Percentiles rank a stretch among this genome's conserved stretches.
Conservation (phyloP, 768 basidiomycete species). For the Lactifluus echinatus region DNA sequence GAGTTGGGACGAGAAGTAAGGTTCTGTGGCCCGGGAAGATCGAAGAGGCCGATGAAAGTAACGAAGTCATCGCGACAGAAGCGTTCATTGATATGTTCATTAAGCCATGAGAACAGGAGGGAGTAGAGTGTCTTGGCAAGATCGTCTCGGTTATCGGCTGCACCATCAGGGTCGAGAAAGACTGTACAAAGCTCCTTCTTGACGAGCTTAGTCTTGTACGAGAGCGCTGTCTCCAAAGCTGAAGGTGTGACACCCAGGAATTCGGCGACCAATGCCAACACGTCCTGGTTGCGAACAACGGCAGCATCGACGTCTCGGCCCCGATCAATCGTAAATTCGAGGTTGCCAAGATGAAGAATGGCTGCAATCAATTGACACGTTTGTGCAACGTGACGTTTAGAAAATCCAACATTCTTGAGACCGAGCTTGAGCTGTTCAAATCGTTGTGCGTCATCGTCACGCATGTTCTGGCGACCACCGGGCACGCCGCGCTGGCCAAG, state of each 20-base stretch:
- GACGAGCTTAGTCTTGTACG: constrained; percentile 87
- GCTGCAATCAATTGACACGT: constrained; percentile 92
- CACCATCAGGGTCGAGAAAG: constrained; percentile 90
- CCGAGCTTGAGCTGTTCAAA: constrained; percentile 94
- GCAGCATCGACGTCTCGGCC: constrained; percentile 86
- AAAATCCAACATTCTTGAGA: constrained; percentile 86
- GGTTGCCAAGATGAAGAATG: constrained; percentile 92
- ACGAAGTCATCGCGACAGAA: constrained; percentile 90
- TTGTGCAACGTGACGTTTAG: constrained; percentile 91
- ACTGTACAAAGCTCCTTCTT: constrained; percentile 97
- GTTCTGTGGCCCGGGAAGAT: constrained; percentile 91
- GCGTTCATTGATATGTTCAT: constrained; percentile 92
- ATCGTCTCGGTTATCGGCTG: constrained; percentile 88
- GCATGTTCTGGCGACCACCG: constrained; percentile 37
- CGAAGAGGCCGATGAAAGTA: constrained; percentile 88
- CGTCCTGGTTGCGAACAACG: constrained; percentile 78
- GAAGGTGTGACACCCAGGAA: constrained; percentile 77
- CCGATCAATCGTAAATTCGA: constrained; percentile 84
- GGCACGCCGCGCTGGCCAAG: constrained; percentile 59
- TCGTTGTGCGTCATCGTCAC: constrained; percentile 74
- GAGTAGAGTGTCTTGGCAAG: constrained; percentile 91
- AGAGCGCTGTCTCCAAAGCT: constrained; percentile 70
- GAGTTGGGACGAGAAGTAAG: constrained; percentile 82
- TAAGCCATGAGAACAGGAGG: constrained; percentile 91
- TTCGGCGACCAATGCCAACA: constrained; percentile 77